Percentiles rank a stretch among this genome's conserved stretches.
Conservation (phyloP, 495 filamentous ascomycete species). For the Aspergillus heteromorphus region DNA sequence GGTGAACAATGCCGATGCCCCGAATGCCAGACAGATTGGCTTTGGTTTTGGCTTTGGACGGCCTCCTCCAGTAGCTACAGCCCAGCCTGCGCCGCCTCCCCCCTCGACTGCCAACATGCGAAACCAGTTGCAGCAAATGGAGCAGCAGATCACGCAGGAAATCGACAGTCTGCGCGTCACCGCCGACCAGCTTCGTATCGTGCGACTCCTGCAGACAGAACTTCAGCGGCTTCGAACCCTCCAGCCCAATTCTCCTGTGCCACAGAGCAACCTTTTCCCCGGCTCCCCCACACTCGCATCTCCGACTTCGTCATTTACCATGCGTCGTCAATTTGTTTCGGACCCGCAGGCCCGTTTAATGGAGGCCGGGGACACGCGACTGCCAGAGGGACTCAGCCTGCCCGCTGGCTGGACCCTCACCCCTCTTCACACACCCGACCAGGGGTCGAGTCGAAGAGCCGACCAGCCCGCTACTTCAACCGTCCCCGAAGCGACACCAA, state of each 20-base stretch:
- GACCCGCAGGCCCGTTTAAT: slow-evolving; percentile 39
- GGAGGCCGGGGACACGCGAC: slow-evolving; percentile 57
- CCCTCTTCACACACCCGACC: slow-evolving; percentile 54
- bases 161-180: slow-evolving; percentile 49
- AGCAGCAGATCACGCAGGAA: slow-evolving; percentile 63
- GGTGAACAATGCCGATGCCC: slow-evolving; percentile 26
- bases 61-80: slow-evolving; percentile 22
- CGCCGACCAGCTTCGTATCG: slow-evolving; percentile 50
- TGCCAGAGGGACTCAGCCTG: slow-evolving; percentile 67
- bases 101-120: slow-evolving; percentile 35
- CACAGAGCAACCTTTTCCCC: slow-evolving; percentile 12
- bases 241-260: slow-evolving; percentile 25
- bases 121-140: slow-evolving; percentile 55
- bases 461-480: slow-evolving; percentile 7
- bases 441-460: not conserved
- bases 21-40: slow-evolving; percentile 34
- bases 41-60: slow-evolving; percentile 43
- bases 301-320: slow-evolving; percentile 16
- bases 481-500: slow-evolving; percentile 4
- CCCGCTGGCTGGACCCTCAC: slow-evolving; percentile 73
- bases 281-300: slow-evolving; percentile 18
- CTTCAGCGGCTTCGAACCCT: slow-evolving; percentile 53
- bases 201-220: slow-evolving; percentile 57
- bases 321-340: slow-evolving; percentile 28
- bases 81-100: slow-evolving; percentile 13